These are phyloP conservation scores for Russula foetens DNA, from an alignment of 768 basidiomycete species.

Conservation along the genomic window DNA sequence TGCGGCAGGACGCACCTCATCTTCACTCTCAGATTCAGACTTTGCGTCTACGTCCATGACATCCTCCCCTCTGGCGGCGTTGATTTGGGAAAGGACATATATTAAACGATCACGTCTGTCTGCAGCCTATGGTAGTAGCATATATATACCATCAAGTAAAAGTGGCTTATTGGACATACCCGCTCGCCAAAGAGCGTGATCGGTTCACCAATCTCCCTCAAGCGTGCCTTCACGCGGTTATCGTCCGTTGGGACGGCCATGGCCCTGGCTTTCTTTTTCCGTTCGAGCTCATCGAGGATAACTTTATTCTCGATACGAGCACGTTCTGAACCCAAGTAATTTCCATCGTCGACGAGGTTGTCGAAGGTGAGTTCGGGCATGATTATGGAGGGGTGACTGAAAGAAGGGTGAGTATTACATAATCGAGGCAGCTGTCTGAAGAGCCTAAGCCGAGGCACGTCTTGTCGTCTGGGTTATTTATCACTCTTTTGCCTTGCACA, in stretches of 20 bases:
- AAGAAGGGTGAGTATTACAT: background rate
- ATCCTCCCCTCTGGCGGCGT: conserved; percentile 79
- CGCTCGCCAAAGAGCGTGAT: conserved; percentile 97
- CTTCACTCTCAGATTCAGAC: conserved; percentile 61
- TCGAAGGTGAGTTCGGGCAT: conserved; percentile 77
- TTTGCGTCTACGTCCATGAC: conserved; percentile 67
- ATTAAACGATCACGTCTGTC: conserved; percentile 94
- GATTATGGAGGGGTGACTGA: conserved; percentile 31
- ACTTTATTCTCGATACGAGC: conserved; percentile 77
- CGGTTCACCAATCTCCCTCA: conserved; percentile 92
- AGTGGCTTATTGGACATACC: conserved; percentile 42
- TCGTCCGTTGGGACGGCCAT: conserved; percentile 98
- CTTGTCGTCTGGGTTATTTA: no score
- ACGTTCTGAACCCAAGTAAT: conserved; percentile 64
- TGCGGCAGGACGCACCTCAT: conserved; percentile 44
- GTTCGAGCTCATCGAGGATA: conserved; percentile 91
- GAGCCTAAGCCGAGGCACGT: no score
- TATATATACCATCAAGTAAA: conserved; percentile 15
- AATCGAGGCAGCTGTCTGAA: background rate
- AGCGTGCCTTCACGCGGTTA: conserved; percentile 77
- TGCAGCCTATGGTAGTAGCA: conserved; percentile 56
- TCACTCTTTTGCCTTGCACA: no score
- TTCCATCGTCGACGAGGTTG: conserved; percentile 69
- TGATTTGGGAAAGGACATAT: conserved; percentile 90
- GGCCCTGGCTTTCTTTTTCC: conserved; percentile 89